Conservation (phyloP, 805 yeast genomes). For the Candida dendrica region DNA sequence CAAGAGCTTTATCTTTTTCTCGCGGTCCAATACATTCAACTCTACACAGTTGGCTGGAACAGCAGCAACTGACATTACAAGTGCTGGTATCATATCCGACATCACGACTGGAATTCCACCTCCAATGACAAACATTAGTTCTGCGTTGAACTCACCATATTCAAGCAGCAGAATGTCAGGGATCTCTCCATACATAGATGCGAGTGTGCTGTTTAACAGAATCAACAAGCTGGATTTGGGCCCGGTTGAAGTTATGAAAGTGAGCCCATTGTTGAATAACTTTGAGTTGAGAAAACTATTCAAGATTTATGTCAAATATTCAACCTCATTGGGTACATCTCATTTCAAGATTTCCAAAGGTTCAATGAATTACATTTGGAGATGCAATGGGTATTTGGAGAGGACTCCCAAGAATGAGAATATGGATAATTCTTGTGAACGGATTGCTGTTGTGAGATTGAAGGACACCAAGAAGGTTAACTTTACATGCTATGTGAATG, state of each 20-base stretch:
- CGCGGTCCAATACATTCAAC: not conserved
- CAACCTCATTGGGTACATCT: not conserved
- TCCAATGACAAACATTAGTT: not conserved
- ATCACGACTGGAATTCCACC: not conserved
- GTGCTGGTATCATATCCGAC: not conserved
- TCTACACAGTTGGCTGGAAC: not conserved
- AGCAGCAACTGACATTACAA: not conserved
- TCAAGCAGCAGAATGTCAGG: not conserved
- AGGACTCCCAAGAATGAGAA: slow-evolving; percentile 2
- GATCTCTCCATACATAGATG: slow-evolving; percentile 12
- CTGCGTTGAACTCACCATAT: not conserved
- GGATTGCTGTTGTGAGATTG: slow-evolving; percentile 8
- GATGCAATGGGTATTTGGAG: slow-evolving; percentile 15
- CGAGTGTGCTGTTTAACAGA: slow-evolving; percentile 2
- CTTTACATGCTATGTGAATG: slow-evolving; percentile 7
- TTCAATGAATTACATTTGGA: slow-evolving; percentile 10
- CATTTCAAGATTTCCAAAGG: slow-evolving; percentile 4
- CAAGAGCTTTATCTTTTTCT: not conserved
- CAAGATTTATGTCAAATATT: slow-evolving; percentile 1
- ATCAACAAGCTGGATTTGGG: not conserved
- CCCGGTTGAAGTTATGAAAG: not conserved
- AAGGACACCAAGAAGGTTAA: not conserved
- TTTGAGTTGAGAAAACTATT: slow-evolving; percentile 4
- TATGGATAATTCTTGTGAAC: slow-evolving; percentile 5
- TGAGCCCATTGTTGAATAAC: not conserved